Evolutionary conservation across 768 basidiomycete genomes (phyloP).

Genomic region (Tubosaeta brunneosetosa): DNA sequence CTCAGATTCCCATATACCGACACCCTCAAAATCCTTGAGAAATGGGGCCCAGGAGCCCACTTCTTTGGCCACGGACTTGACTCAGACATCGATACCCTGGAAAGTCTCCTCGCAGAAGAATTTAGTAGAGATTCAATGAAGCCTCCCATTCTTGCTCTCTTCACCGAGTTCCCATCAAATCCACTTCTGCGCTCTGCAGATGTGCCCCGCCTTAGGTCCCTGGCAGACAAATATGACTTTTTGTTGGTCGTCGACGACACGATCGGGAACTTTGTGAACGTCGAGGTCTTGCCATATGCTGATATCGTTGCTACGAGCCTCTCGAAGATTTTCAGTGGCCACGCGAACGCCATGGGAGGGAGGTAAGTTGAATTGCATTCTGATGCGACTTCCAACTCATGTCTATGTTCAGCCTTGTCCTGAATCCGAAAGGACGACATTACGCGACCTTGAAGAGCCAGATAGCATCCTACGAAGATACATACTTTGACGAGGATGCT

Average conservation of each 20-base stretch:
- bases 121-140: constrained; percentile 32
- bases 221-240: constrained; percentile 89
- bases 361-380: constrained; percentile 49
- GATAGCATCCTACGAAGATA: constrained; percentile 71
- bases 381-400: background rate
- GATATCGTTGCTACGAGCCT: constrained; percentile 91
- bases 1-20: constrained; percentile 91
- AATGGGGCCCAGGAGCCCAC: constrained; percentile 94
- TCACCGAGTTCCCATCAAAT: constrained; percentile 95
- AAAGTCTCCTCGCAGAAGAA: constrained; percentile 52
- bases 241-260: constrained; percentile 91
- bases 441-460: constrained; percentile 63
- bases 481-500: constrained; percentile 86
- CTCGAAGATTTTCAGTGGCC: constrained; percentile 93
- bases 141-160: constrained; percentile 72
- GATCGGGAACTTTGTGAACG: constrained; percentile 91
- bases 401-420: constrained; percentile 56
- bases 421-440: constrained; percentile 75
- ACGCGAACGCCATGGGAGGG: constrained; percentile 96
- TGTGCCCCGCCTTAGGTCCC: constrained; percentile 61
- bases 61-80: constrained; percentile 83
- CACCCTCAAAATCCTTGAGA: constrained; percentile 88
- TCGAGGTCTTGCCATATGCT: constrained; percentile 79
- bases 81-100: constrained; percentile 68
- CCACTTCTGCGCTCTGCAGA: constrained; percentile 86